These are phyloP conservation scores for Hypomyces perniciosus DNA, from an alignment of 2,329 filamentous ascomycete species.

Conservation along the genomic window DNA sequence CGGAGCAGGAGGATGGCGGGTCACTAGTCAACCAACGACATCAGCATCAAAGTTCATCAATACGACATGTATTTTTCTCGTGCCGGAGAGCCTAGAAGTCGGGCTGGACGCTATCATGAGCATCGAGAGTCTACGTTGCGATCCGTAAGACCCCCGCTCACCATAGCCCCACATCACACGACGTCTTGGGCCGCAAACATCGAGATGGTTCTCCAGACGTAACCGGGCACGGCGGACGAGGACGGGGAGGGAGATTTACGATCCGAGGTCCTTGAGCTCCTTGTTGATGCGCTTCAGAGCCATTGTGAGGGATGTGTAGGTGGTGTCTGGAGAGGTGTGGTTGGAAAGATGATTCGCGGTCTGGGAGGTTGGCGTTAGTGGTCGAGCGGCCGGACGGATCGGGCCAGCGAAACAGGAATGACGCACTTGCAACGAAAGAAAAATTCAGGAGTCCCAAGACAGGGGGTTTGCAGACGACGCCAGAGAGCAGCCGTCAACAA, in stretches of 20 bases:
- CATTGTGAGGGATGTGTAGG: conserved; percentile 48
- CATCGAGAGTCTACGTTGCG: conserved; percentile 1
- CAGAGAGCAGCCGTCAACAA: conserved; percentile 15
- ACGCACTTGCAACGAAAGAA: conserved; percentile 23
- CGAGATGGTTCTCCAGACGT: conserved; percentile 5
- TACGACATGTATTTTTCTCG: neutral
- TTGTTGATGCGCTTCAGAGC: conserved; percentile 93
- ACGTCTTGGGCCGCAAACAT: conserved; percentile 8
- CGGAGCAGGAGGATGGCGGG: conserved; percentile 97
- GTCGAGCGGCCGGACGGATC: conserved; percentile 11
- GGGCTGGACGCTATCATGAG: neutral
- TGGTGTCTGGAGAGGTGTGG: conserved; percentile 18
- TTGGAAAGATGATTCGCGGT: conserved; percentile 20
- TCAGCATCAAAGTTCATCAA: conserved; percentile 16
- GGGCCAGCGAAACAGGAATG: conserved; percentile 16
- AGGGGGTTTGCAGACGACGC: conserved; percentile 15
- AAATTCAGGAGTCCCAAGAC: conserved; percentile 7
- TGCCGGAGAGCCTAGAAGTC: neutral
- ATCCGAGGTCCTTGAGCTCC: conserved; percentile 84
- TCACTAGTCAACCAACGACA: conserved; percentile 54
- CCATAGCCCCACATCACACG: conserved; percentile 9
- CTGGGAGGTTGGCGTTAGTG: conserved; percentile 6
- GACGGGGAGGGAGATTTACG: conserved; percentile 45
- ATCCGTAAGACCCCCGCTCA: conserved; percentile 16
- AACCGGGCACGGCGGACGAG: conserved; percentile 15